Evolutionary conservation across 768 basidiomycete species (phyloP), one percentile per base, ranked within the genome.

Genomic region (Plicaturopsis crispa): DNA sequence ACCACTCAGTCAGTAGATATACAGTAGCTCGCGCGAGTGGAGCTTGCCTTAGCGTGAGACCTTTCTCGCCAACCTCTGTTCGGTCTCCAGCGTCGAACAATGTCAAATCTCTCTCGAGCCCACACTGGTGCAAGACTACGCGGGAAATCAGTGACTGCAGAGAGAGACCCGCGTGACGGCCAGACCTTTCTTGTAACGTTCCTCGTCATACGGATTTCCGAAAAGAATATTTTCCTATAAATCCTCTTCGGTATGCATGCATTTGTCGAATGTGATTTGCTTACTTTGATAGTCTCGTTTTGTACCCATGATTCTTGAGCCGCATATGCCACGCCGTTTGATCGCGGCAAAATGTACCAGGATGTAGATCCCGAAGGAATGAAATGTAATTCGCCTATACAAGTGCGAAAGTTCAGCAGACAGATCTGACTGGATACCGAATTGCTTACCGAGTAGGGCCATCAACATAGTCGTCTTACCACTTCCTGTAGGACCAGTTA

Each of bases 221-320:
- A 73, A 72, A 4, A 70, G 36, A 33, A 75, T 71, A 42, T 75
- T 75, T n/a, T 68, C 60, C 57, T 74, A 47, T 8, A 18, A 17
- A 22, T 49, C 48, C 51, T 31, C 16, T 20, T n/a, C n/a, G n/a
- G n/a, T n/a, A n/a, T 47, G 10, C 14, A 17, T 28, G 22, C 7
- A 19, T 14, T n/a, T n/a, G n/a, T 24, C 35, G 18, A 42, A 26
- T 6, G 20, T n/a, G n/a, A 18, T 36, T 2, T 6, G 18, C 6
- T 16, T 22, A 77, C 80, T 53, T 62, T 66, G 37, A 87, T 84
- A 0, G 83, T 86, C 42, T 82, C 83, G 46, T 87, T 89, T 54
- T 80, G 74, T 2, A 89, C 78, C 86, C 86, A 93, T 4, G 83
- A 78, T 52, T 89, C 85, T 54, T 93, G 88, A 3, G 82, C 80